Base-by-base conservation (phyloP, 2,329 filamentous ascomycete species). In the Tolypocladium tropicale region DNA sequence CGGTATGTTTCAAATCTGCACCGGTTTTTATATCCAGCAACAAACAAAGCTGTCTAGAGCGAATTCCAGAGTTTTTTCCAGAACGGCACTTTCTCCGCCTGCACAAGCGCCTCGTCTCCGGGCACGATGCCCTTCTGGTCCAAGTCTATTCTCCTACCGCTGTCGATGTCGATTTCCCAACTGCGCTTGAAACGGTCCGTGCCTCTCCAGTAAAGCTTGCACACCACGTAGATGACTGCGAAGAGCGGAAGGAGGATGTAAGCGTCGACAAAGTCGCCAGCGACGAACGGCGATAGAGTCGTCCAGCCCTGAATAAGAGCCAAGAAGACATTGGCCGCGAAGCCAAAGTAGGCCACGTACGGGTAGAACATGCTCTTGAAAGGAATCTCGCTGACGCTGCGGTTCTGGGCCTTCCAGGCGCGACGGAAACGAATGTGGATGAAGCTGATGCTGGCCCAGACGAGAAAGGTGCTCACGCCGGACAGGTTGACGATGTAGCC, bases 371-470 rank as follows among this genome's bases (percentile, higher is more conserved):
- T 63, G 2, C 80, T 78, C 53, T 74, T 68, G 67, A 81, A 86
- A 0, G 83, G 82, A 12, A 86, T 70, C 52, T 80, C 77, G 18
- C 74, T 72, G 28, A 78, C 67, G 33, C 68, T 72, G 56, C 84
- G 76, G 1, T 83, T 82, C 65, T 88, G 84, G 0, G 68, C 70
- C 11, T 68, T 64, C 83, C 83, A 86, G 0, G 84, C 86, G 11
- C 76, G 68, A 36, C 86, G 83, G 68, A 90, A 89, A 28, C 85
- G 83, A 58, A 90, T 84, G 63, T 90, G 86, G 4, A 82, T 87
- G 62, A 88, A 80, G 30, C 79, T 84, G 62, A 90, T 90, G 39
- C 78, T 78, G 2, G 76, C 86, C 86, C 86, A 90, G 46, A 88
- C 86, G 2, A 89, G 67, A 64, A 89, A 89, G 0, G 85, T 88